Percentiles rank a stretch among this genome's conserved stretches.
Evolutionary conservation across 306 rosid species (phyloP).

Genomic region (Casuarina equisetifolia): DNA sequence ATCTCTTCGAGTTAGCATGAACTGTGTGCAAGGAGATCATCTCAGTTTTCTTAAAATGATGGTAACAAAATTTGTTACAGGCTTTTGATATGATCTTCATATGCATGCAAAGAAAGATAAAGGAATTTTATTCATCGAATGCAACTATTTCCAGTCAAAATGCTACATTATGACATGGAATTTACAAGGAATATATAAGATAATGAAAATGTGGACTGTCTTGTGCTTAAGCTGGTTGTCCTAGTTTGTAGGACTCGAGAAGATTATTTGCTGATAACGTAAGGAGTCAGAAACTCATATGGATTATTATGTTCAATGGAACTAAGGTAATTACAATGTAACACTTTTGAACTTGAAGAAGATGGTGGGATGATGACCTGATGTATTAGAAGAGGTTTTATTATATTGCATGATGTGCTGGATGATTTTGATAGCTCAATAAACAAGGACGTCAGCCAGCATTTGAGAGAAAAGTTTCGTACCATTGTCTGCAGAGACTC

Average conservation of each 20-base stretch:
- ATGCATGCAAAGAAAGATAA: background rate
- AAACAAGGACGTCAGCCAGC: conserved; percentile 1
- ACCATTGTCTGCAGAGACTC: conserved; percentile 64
- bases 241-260: background rate
- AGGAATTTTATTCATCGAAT: background rate
- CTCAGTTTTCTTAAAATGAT: conserved; percentile 7
- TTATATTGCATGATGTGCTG: conserved; percentile 1
- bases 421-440: conserved; percentile 4
- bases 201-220: background rate
- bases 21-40: background rate
- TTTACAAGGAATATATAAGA: background rate
- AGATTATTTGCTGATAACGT: background rate
- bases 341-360: background rate
- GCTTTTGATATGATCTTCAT: background rate
- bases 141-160: background rate
- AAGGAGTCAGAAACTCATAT: background rate
- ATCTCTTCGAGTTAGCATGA: background rate
- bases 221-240: background rate
- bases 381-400: background rate
- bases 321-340: background rate
- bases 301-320: background rate
- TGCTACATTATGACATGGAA: background rate
- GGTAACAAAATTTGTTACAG: background rate
- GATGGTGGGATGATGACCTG: background rate
- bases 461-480: conserved; percentile 22